Conservation (phyloP, 1,284 basidiomycete genomes). For the Apiotrichum brassicae region DNA sequence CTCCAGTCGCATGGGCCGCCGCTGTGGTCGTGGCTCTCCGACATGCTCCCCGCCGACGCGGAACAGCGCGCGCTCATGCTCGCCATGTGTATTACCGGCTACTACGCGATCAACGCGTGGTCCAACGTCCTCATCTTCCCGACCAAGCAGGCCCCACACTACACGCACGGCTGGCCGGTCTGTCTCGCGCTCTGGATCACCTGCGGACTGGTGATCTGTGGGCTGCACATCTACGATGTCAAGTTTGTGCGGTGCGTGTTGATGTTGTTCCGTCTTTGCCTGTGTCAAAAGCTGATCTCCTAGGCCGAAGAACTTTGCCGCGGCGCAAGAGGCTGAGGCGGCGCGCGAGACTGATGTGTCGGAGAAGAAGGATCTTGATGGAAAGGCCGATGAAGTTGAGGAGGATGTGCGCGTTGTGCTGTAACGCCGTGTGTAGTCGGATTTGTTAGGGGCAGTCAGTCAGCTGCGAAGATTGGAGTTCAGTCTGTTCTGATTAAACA, state of each 20-base stretch:
- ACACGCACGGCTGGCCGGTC: conserved; percentile 34
- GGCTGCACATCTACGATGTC: conserved; percentile 10
- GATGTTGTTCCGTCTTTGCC: background rate
- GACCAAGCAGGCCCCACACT: conserved; percentile 32
- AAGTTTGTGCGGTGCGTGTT: conserved; percentile 6
- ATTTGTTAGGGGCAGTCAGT: too few relatives aligned
- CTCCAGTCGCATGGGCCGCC: conserved; percentile 34
- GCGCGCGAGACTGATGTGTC: background rate
- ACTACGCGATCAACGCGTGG: conserved; percentile 31
- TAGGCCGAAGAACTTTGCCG: conserved; percentile 3
- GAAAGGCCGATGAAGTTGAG: too few relatives aligned
- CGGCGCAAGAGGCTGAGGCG: conserved; percentile 2
- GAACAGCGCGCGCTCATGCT: conserved; percentile 41
- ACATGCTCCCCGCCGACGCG: conserved; percentile 38
- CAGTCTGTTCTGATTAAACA: too few relatives aligned
- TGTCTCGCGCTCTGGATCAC: conserved; percentile 32
- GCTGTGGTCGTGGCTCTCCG: conserved; percentile 40
- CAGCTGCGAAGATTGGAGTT: too few relatives aligned
- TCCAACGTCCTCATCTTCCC: conserved; percentile 41
- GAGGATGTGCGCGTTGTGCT: too few relatives aligned
- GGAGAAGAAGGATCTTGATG: background rate
- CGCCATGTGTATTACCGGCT: conserved; percentile 20
- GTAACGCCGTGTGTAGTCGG: too few relatives aligned
- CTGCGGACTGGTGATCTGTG: conserved; percentile 19
- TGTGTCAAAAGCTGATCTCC: too few relatives aligned